Evolutionary conservation across 2,329 filamentous ascomycete genomes (phyloP), one percentile per base, ranked within the genome.

Genomic region (Clarireedia homoeocarpa): DNA sequence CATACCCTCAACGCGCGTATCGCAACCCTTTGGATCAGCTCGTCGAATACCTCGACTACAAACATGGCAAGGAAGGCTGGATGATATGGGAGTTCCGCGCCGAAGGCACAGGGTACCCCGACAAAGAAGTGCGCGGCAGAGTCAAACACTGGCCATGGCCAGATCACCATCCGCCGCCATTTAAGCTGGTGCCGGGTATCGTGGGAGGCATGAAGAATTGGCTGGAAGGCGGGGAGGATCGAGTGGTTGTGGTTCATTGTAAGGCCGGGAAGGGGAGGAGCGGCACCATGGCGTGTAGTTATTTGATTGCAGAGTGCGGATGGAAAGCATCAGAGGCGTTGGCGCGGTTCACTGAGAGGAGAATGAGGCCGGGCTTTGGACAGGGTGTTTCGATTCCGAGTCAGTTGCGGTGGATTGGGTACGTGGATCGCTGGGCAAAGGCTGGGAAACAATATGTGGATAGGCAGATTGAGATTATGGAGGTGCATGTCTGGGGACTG

Each of bases 1-100:
- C 89, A 17, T 96, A 95, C 68, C 92, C 94, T 0, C 86, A 95
- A 70, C 84, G 88, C 61, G 91, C 90, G 58, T 99, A 97, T 73
- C 89, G 94, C 67, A 99, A 96, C 69, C 92, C 92, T 0, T 84
- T 96, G 50, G 86, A 95, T 67, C 82, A 86, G 40, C 82, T 99
- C 23, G 89, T 97, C 58, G 81, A 82, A 61, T 99, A 92, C 70
- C 85, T 99, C 60, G 90, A 97, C 72, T 75, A 79, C 46, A 89
- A 91, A 66, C 94, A 99, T 72, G 86, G 81, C 27, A 74, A 83
- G 26, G 76, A 94, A 10, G 53, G 53, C 61, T 99, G 94, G 94
- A 84, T 87, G 3, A 96, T 99, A 66, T 99, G 92, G 90, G 94
- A 99, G 73, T 99, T 99, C 66, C 85, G 94, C 47, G 94, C 91